phyloP scores from a whole-genome alignment of 805 yeast species.

The Candida endomychidarum region DNA sequence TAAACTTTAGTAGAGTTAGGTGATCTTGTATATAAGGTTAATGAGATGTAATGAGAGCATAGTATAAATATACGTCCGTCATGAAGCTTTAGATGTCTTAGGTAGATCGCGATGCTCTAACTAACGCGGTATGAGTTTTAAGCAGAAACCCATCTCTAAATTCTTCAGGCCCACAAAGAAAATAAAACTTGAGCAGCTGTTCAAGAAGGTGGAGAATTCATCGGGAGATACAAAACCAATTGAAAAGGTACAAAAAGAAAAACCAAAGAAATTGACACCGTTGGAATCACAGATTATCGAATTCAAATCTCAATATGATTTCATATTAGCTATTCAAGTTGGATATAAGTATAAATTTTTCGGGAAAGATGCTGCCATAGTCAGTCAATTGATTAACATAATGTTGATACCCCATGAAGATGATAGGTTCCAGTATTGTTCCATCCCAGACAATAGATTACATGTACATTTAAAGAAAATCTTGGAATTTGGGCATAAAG shows the following conservation, averaged over 20 bases:
- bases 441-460: slow-evolving; percentile 77
- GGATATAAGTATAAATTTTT: slow-evolving; percentile 90
- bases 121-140: slow-evolving; percentile 6
- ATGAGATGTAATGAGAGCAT: too few relatives aligned
- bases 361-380: slow-evolving; percentile 79
- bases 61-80: too few relatives aligned
- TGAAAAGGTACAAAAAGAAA: not conserved
- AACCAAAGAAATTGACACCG: slow-evolving; percentile 51
- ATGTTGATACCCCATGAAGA: slow-evolving; percentile 62
- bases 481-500: slow-evolving; percentile 69
- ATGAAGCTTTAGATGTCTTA: too few relatives aligned
- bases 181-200: not conserved
- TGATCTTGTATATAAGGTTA: slow-evolving; percentile 2
- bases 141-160: slow-evolving; percentile 9
- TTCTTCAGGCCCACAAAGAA: slow-evolving; percentile 6
- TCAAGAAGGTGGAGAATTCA: not conserved
- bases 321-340: slow-evolving; percentile 76
- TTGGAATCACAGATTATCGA: slow-evolving; percentile 75
- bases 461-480: slow-evolving; percentile 75
- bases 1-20: slow-evolving; percentile 17
- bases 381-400: slow-evolving; percentile 63
- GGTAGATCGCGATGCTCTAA: too few relatives aligned
- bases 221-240: not conserved
- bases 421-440: slow-evolving; percentile 73
- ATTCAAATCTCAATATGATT: slow-evolving; percentile 60